Conservation (phyloP, 805 yeast species). For the Saturnispora silvae region DNA sequence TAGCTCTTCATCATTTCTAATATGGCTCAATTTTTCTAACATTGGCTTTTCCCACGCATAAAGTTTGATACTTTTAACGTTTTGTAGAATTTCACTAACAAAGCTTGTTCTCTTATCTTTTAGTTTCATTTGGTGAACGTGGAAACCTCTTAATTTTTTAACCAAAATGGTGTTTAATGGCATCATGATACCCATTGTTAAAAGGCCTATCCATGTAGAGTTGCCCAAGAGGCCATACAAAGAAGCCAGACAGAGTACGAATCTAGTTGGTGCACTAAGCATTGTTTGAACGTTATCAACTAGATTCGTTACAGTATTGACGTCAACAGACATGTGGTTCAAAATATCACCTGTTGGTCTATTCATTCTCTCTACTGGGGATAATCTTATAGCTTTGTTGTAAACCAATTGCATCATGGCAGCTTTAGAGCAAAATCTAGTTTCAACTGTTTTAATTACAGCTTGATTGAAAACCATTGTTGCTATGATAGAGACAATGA, state of each 20-base stretch:
- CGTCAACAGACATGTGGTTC: slow-evolving; percentile 71
- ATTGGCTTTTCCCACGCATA: slow-evolving; percentile 66
- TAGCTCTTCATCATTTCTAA: slow-evolving; percentile 51
- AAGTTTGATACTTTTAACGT: slow-evolving; percentile 54
- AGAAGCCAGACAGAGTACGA: slow-evolving; percentile 43
- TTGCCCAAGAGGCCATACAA: slow-evolving; percentile 46
- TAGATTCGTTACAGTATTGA: slow-evolving; percentile 50
- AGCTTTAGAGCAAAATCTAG: slow-evolving; percentile 56
- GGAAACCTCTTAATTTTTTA: slow-evolving; percentile 33
- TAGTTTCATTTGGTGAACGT: slow-evolving; percentile 47
- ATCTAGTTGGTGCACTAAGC: slow-evolving; percentile 48
- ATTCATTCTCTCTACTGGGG: slow-evolving; percentile 50
- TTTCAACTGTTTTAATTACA: slow-evolving; percentile 43
- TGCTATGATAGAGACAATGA: slow-evolving; percentile 46
- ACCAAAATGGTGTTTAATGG: slow-evolving; percentile 46
- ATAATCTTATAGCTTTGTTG: slow-evolving; percentile 57
- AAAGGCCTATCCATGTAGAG: slow-evolving; percentile 48
- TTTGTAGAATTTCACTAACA: slow-evolving; percentile 47
- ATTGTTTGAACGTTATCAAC: slow-evolving; percentile 43
- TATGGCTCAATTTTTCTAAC: slow-evolving; percentile 37
- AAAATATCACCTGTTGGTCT: slow-evolving; percentile 70
- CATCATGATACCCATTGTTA: slow-evolving; percentile 41
- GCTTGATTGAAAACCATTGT: slow-evolving; percentile 63
- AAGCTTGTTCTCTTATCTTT: slow-evolving; percentile 51
- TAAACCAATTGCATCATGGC: slow-evolving; percentile 60